Percentiles rank a stretch among this genome's conserved stretches.
phyloP scores from a whole-genome alignment of 202 grass and related monocot species.

The Panicum virgatum region DNA sequence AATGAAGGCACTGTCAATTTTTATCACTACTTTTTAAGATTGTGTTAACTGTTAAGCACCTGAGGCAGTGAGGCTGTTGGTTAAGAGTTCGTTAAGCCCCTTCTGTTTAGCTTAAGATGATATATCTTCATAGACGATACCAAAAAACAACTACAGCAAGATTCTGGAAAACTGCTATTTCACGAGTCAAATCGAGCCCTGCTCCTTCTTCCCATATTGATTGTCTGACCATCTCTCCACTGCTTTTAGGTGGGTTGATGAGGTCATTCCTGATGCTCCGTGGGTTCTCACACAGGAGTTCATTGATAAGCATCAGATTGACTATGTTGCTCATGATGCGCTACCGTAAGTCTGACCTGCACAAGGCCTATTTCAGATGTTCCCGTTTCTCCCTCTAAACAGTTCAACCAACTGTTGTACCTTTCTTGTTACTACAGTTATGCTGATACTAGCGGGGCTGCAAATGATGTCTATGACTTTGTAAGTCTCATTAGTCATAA shows the following conservation, averaged over 20 bases:
- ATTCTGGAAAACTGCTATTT: neutral
- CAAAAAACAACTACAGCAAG: neutral
- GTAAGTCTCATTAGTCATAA: slow-evolving; percentile 46
- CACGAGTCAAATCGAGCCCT: neutral
- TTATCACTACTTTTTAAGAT: neutral
- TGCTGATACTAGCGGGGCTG: slow-evolving; percentile 82
- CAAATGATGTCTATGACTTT: slow-evolving; percentile 93
- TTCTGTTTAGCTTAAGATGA: neutral
- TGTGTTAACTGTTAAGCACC: neutral
- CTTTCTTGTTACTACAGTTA: slow-evolving; percentile 56
- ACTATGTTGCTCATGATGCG: slow-evolving; percentile 92
- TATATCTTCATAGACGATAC: neutral
- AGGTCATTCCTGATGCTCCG: slow-evolving; percentile 98
- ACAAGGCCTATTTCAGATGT: neutral
- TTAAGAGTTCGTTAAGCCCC: neutral
- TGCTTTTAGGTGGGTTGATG: slow-evolving; percentile 88
- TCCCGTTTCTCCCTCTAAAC: neutral
- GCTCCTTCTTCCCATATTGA: neutral
- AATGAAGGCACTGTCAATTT: neutral
- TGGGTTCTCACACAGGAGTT: slow-evolving; percentile 97
- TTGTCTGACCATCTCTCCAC: slow-evolving; percentile 17
- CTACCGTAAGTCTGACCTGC: slow-evolving; percentile 65
- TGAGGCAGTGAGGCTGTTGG: neutral
- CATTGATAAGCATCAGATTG: slow-evolving; percentile 84
- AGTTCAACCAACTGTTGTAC: neutral